Conservation (phyloP, 2,329 filamentous ascomycete genomes). For the Trichoderma simmonsii region DNA sequence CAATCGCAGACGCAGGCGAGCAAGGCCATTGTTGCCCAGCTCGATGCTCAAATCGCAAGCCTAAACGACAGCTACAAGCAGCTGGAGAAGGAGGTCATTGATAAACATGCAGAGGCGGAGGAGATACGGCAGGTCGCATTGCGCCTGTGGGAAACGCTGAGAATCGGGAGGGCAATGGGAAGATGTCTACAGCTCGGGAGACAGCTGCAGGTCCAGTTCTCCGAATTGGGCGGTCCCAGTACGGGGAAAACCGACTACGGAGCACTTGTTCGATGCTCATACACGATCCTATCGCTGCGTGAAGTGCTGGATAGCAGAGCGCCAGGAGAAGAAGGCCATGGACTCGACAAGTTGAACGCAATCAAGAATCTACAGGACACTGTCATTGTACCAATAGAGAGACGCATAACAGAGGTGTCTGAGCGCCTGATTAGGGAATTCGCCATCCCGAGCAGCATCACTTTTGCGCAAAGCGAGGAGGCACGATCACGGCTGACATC, state of each 20-base stretch:
- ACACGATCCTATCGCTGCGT: slow-evolving; percentile 72
- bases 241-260: slow-evolving; percentile 68
- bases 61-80: slow-evolving; percentile 83
- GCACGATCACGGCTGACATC: slow-evolving; percentile 70
- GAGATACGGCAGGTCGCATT: slow-evolving; percentile 75
- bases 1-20: slow-evolving; percentile 70
- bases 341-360: slow-evolving; percentile 69
- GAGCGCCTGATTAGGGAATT: slow-evolving; percentile 84
- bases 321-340: slow-evolving; percentile 70
- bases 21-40: slow-evolving; percentile 66
- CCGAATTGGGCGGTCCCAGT: slow-evolving; percentile 51
- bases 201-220: slow-evolving; percentile 82
- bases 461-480: slow-evolving; percentile 67
- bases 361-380: slow-evolving; percentile 68
- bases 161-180: slow-evolving; percentile 71
- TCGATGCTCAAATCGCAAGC: slow-evolving; percentile 75
- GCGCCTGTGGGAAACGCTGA: slow-evolving; percentile 75
- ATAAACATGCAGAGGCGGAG: slow-evolving; percentile 81
- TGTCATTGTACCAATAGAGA: slow-evolving; percentile 69
- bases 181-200: slow-evolving; percentile 78
- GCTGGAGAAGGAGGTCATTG: slow-evolving; percentile 80
- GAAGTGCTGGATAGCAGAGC: slow-evolving; percentile 67
- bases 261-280: slow-evolving; percentile 76
- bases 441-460: slow-evolving; percentile 58
- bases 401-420: slow-evolving; percentile 66